phyloP scores from a whole-genome alignment of 352 stramenopile genomes.

The Globisporangium perplexum region DNA sequence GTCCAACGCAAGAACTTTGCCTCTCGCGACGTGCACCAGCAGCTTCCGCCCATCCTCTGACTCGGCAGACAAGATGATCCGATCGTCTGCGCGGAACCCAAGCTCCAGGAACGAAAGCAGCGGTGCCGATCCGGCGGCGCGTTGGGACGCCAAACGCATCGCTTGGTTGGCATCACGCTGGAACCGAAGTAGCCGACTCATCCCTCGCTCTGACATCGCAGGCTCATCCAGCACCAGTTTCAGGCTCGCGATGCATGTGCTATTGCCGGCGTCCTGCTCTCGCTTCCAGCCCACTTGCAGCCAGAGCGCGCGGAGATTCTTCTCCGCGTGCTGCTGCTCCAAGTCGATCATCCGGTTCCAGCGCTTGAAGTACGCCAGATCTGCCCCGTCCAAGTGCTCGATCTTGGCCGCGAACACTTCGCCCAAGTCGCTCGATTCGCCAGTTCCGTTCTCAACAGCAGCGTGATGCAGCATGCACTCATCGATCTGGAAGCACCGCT shows the following conservation, averaged over 20 bases:
- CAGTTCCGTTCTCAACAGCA: constrained; percentile 65
- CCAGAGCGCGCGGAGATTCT: constrained; percentile 62
- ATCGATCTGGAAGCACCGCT: constrained; percentile 74
- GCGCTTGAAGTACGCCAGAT: constrained; percentile 64
- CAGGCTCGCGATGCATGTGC: constrained; percentile 49
- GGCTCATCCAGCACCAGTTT: constrained; percentile 41
- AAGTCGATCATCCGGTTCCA: constrained; percentile 73
- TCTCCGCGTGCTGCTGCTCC: constrained; percentile 70
- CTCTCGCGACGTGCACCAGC: constrained; percentile 58
- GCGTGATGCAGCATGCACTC: constrained; percentile 86
- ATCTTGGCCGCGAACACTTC: constrained; percentile 60
- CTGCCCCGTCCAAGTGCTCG: constrained; percentile 39
- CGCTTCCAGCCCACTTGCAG: constrained; percentile 53
- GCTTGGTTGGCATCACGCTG: constrained; percentile 27
- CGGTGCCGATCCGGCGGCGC: background rate
- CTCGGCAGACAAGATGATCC: constrained; percentile 68
- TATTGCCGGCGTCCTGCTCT: constrained; percentile 42
- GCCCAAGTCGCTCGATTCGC: constrained; percentile 56
- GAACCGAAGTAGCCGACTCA: constrained; percentile 39
- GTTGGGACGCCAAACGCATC: constrained; percentile 2
- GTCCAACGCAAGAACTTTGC: constrained; percentile 43
- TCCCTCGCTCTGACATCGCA: constrained; percentile 20
- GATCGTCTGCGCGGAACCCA: constrained; percentile 62
- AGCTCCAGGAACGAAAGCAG: constrained; percentile 38
- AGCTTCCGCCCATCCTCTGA: constrained; percentile 57